Base-by-base conservation (phyloP, 148 eudicot species). In the Silene conica region DNA sequence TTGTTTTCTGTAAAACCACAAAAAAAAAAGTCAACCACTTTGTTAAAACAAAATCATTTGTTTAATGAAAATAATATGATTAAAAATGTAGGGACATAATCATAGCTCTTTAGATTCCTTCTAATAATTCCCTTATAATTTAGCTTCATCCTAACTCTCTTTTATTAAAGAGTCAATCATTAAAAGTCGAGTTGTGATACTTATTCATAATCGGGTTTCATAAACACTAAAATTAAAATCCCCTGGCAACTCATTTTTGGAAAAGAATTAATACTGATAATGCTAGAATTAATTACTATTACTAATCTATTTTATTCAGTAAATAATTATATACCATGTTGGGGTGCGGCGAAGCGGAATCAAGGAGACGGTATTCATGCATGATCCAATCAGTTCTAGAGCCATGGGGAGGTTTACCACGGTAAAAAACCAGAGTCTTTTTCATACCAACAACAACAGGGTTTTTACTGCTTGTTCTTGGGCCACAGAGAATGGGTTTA, bases 371-470 rank as follows among this genome's bases (percentile, higher is more conserved):
- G 65, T 93, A 93, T 12, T 93, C 98, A 55, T 93, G 98, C 97
- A 93, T 93, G 68, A 93, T 84, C 97, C 98, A 93, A 59, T 93
- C 92, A 71, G 98, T 93, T 26, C 97, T 83, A 7, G 83, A 75
- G 3, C 98, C 98, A 74, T 86, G 81, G 0, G 98, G 97, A 13
- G 98, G 97, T 67, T 93, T 93, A 10, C 98, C 98, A 63, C 86
- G 71, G 86, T 93, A 93, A 64, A 93, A 93, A 70, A 93, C 98
- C 6, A 93, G 92, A 5, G 98, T 93, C 66, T 93, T 93, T 73
- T 93, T 93, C 91, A 91, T 86, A 18, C 97, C 98, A 45, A 93
- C 94, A 34, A 88, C 80, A 59, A 10, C 11, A 14, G 67, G 13
- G 61, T 1, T 11, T 22, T 11, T 8, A 26, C 69, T 72, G 70